These are phyloP conservation scores for Sphenostylis stenocarpa DNA, from an alignment of 306 rosid species.

Conservation along the genomic window DNA sequence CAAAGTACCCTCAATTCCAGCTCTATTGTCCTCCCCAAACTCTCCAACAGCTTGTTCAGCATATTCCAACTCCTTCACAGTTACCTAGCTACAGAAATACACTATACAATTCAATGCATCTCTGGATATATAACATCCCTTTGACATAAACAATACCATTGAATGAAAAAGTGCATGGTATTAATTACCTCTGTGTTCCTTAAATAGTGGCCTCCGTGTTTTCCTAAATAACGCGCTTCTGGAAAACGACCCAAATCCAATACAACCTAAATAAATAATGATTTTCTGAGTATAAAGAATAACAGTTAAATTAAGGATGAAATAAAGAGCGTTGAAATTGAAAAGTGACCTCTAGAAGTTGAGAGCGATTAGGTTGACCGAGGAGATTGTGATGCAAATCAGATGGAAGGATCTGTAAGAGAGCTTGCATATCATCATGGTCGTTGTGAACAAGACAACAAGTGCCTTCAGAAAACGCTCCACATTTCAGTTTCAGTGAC, in stretches of 20 bases:
- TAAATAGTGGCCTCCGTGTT: constrained; percentile 45
- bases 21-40: constrained; percentile 72
- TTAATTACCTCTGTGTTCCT: constrained; percentile 50
- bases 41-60: constrained; percentile 68
- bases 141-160: not conserved
- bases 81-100: constrained; percentile 49
- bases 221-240: constrained; percentile 65
- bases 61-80: constrained; percentile 62
- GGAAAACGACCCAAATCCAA: constrained; percentile 72
- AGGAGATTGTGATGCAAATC: constrained; percentile 62
- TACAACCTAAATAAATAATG: constrained; percentile 42
- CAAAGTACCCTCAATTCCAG: constrained; percentile 76
- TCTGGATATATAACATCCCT: not conserved
- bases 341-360: constrained; percentile 54
- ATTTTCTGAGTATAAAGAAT: not conserved
- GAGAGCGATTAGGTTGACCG: constrained; percentile 44
- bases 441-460: constrained; percentile 30
- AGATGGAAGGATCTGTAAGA: constrained; percentile 63
- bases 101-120: not conserved
- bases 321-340: not conserved
- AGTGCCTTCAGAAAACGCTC: not conserved
- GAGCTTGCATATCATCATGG: constrained; percentile 43
- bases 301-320: not conserved
- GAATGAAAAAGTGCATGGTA: not conserved
- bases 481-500: not conserved